These are phyloP conservation scores for Beauveria scarabaeidicola DNA, from an alignment of 2,329 filamentous ascomycete species.

Conservation along the genomic window DNA sequence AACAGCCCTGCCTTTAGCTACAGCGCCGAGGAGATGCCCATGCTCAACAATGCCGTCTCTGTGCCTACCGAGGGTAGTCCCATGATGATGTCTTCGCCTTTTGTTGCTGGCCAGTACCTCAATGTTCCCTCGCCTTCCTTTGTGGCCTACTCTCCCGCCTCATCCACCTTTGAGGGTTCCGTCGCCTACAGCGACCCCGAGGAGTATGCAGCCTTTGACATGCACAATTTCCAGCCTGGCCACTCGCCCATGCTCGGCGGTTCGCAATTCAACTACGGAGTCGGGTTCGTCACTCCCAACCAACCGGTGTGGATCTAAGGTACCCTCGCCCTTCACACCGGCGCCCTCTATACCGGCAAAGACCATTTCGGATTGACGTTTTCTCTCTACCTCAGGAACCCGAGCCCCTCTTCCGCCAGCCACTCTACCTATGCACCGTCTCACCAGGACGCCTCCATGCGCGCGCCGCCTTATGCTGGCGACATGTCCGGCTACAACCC, in stretches of 20 bases:
- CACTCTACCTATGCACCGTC: constrained; percentile 36
- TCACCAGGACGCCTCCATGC: constrained; percentile 30
- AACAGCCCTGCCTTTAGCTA: constrained; percentile 53
- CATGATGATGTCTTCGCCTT: constrained; percentile 48
- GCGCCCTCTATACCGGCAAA: constrained; percentile 28
- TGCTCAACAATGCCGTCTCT: constrained; percentile 41
- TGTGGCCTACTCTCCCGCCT: constrained; percentile 52
- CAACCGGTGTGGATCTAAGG: constrained; percentile 52
- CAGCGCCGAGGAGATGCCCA: constrained; percentile 53
- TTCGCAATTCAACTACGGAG: constrained; percentile 33
- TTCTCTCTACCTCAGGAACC: constrained; percentile 37
- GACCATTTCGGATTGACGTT: constrained; percentile 46
- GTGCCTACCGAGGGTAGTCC: constrained; percentile 45
- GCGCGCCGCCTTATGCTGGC: constrained; percentile 28
- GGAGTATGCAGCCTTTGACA: constrained; percentile 43
- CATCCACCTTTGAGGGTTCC: constrained; percentile 55
- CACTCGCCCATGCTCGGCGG: constrained; percentile 40
- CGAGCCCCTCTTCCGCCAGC: constrained; percentile 24
- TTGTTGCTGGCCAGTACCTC: constrained; percentile 47
- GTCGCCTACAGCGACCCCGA: constrained; percentile 55
- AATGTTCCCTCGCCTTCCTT: constrained; percentile 56
- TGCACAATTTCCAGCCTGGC: constrained; percentile 33
- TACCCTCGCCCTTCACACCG: constrained; percentile 30
- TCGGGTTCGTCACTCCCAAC: constrained; percentile 56
- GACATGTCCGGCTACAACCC: constrained; percentile 30